Base-by-base conservation (phyloP, 257 asterid genomes). In the Solanum sejunctum region DNA sequence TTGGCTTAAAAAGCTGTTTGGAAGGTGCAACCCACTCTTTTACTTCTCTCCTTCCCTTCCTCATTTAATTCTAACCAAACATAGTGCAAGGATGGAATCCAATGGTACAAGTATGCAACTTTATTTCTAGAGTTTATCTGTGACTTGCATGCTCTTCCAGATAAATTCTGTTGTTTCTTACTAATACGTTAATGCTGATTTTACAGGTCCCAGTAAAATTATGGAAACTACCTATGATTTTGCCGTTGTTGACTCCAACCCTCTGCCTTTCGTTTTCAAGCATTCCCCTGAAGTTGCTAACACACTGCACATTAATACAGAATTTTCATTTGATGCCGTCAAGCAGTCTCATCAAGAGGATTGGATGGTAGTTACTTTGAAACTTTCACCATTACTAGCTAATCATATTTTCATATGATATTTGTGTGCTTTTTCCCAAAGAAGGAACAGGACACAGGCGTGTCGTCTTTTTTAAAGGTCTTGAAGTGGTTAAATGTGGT, bases 161-260 rank as follows among this genome's bases (percentile, higher is more conserved):
- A 78, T 78, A 54, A 78, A 78, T 78, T 51, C 26, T 28, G 16
- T 10, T 78, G 64, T 78, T 26, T 78, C 82, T 52, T 16, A 78
- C 61, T 78, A 52, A 52, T 78, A 52, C 20, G 17, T 26, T 28
- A 78, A 26, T 78, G 2, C 64, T 78, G 64, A 13, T 85, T 86
- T 85, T 87, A 88, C 97, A 95, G 99, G 89, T 89, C 88, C 89
- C 80, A 91, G 89, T 84, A 93, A 93, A 80, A 87, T 94, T 85
- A 52, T 86, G 88, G 97, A 87, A 32, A 88, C 92, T 83, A 93
- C 96, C 89, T 94, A 87, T 81, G 99, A 97, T 87, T 93, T 97
- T 86, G 92, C 99, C 28, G 97, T 95, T 18, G 91, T 92, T 10
- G 98, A 97, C 88, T 95, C 99, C 88, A 97, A 97, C 81, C 90